phyloP scores from a whole-genome alignment of 2,329 filamentous ascomycete genomes.

The Aspergillus ruber region DNA sequence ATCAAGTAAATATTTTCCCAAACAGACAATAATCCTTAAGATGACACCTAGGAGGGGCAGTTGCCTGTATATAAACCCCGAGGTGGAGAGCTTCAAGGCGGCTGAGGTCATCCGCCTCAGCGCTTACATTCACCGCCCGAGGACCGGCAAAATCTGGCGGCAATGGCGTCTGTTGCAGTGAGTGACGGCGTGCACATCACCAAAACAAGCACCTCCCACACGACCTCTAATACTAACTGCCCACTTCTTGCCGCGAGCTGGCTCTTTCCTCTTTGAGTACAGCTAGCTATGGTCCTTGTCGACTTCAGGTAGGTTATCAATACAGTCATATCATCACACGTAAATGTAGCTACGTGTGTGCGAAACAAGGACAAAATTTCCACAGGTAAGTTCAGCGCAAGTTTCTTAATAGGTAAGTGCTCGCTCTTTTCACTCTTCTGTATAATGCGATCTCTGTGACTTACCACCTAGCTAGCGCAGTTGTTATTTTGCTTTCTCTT shows the following conservation, averaged over 20 bases:
- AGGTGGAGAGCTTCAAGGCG: not conserved
- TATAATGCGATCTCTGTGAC: not conserved
- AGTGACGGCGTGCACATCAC: slow-evolving; percentile 5
- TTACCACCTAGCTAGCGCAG: not conserved
- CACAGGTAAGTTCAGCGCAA: slow-evolving; percentile 13
- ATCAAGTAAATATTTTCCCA: not conserved
- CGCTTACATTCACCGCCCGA: not conserved
- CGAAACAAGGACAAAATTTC: not conserved
- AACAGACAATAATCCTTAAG: not conserved
- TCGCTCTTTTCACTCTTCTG: not conserved
- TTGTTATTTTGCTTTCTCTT: slow-evolving; percentile 3
- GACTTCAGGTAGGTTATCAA: not conserved
- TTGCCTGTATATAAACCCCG: not conserved
- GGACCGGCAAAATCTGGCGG: slow-evolving; percentile 11
- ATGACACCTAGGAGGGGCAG: not conserved
- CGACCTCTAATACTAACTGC: not conserved
- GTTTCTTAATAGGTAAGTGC: slow-evolving; percentile 2
- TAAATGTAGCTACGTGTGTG: slow-evolving; percentile 6
- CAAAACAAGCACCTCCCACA: slow-evolving; percentile 13
- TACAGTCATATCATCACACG: not conserved
- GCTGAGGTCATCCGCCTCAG: not conserved
- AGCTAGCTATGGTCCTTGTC: slow-evolving; percentile 5
- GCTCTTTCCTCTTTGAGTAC: not conserved
- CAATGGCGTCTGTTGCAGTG: slow-evolving; percentile 15
- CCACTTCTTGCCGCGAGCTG: not conserved